Evolutionary conservation across 2,329 filamentous ascomycete genomes (phyloP), one percentile per base, ranked within the genome.

Genomic region (Apiospora aurea): DNA sequence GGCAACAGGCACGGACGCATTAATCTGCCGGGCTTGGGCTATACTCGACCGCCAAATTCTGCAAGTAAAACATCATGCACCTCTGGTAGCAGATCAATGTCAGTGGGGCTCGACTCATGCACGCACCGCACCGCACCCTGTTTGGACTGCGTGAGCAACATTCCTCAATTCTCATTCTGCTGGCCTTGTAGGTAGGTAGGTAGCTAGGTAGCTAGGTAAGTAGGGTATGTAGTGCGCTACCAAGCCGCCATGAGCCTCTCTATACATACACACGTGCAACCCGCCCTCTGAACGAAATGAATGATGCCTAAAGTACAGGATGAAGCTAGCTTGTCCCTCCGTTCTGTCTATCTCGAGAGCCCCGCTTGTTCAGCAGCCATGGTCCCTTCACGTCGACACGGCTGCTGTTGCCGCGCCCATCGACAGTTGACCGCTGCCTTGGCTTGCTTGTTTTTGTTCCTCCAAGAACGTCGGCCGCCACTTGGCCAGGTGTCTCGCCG

Each of bases 401-500:
- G 57, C 34, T n/a, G 57, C 57, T n/a, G 57, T 11, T 3, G 14
- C 11, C n/a, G 44, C 26, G 26, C 44, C 18, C 26, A 49, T 38
- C 13, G 26, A 14, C 26, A 69, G 18, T n/a, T 69, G 44, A 7
- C 67, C 47, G 7, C 24, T 69, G 7, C 67, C 44, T 49, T 49
- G 16, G 14, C 18, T 11, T 3, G 26, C 13, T 8, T 38, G 41
- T 18, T 72, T 70, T 24, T 73, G 71, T 13, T 71, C 67, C 24
- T 83, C 81, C n/a, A 86, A 76, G 74, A 90, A 91, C 8, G 80
- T 83, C 4, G 89, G 89, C 21, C 90, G 85, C 83, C 87, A 92
- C 79, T 89, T 91, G 46, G 85, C 83, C 34, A 92, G 83, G 74
- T 91, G 91, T 75, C 91, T 92, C 3, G 84, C 86, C 4, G 90